Base-by-base conservation (phyloP, 257 asterid species). In the Cordia subcordata region DNA sequence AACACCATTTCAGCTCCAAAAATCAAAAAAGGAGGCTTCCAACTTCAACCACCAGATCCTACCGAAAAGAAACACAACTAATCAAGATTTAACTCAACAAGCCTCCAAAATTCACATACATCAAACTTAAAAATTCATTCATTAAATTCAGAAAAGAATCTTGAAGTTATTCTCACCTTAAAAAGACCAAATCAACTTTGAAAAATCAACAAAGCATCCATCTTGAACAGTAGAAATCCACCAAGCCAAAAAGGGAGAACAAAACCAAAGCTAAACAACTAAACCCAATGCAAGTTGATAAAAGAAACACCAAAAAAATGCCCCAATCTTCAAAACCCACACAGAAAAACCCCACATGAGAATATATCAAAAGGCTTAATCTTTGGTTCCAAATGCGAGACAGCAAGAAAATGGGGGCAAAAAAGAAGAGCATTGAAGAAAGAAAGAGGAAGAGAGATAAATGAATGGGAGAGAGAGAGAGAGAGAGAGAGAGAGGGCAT, bases 351-450 rank as follows among this genome's bases (percentile, higher is more conserved):
- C 18, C 19, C 53, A 15, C 53, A 47, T 15, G 10, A 47, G 15
- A 47, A n/a, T 10, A 15, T 14, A 47, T 4, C 18, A 47, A 47
- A 47, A 19, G 21, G 14, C n/a, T n/a, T 14, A 47, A n/a, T 47
- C 53, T 47, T n/a, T 47, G 53, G 18, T 15, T 14, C 16, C 18
- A 1, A 47, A 47, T 47, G 53, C 53, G 16, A 47, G 53, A 79
- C 84, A 80, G 82, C 81, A 53, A 61, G 82, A 73, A 72, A 79
- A 68, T 64, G 77, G 79, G 55, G 51, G 59, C 0, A 11, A 47
- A 47, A 47, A n/a, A 14, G 53, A 19, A 50, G 32, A 54, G 63
- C 73, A 68, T 67, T 53, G 67, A 75, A 75, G 62, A 63, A 58
- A 55, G 70, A 75, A 57, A 70, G 64, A 58, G 54, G 47, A 63